Percentiles rank a stretch among this genome's conserved stretches.
phyloP scores from a whole-genome alignment of 345 rosid species.

The Populus euphratica region DNA sequence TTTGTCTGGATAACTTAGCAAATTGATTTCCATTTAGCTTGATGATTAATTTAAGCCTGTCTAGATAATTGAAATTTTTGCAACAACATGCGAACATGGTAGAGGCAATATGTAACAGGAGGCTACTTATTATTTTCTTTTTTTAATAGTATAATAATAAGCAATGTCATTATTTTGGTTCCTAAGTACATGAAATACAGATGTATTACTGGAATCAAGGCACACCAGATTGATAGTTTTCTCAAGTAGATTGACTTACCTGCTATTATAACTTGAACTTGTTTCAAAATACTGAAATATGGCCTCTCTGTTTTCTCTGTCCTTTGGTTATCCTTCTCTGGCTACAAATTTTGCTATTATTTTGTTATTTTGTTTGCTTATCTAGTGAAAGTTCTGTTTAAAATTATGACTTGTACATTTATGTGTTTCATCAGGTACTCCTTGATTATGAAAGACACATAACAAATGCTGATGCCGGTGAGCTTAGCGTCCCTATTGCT shows the following conservation, averaged over 20 bases:
- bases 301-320: background rate
- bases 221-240: background rate
- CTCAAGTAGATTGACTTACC: background rate
- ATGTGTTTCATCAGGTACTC: constrained; percentile 52
- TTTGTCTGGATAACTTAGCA: background rate
- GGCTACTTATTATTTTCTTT: background rate
- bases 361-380: background rate
- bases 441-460: constrained; percentile 88
- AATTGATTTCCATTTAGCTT: background rate
- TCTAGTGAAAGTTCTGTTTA: background rate
- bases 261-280: background rate
- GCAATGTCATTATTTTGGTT: background rate
- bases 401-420: background rate
- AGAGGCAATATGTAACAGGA: background rate
- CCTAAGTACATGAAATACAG: background rate
- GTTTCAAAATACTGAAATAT: background rate
- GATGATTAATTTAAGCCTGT: background rate
- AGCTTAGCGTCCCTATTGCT: constrained; percentile 48
- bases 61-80: background rate
- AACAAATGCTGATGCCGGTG: constrained; percentile 53
- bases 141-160: background rate
- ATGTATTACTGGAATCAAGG: background rate
- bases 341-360: background rate
- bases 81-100: background rate
- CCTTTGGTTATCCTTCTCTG: background rate